Base-by-base conservation (phyloP, 108 stramenopile species). In the Nitzschia sp. region DNA sequence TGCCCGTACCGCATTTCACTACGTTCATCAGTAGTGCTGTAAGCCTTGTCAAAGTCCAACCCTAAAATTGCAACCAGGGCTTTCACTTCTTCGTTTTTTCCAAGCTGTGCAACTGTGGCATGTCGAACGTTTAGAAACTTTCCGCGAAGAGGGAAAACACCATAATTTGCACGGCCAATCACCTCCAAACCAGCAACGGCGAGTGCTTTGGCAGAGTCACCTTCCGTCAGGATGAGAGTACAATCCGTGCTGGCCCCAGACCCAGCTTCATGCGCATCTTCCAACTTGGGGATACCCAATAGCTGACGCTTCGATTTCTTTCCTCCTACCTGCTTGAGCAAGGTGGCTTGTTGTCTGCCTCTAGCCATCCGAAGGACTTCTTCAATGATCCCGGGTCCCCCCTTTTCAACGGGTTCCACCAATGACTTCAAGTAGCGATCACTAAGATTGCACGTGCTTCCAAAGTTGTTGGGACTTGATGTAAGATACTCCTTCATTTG, bases 401-500 rank as follows among this genome's bases (percentile, higher is more conserved):
- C 82, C 15, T 83, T 34, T 26, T 70, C 70, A 40, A 70, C 61
- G 14, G 82, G 63, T 52, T 80, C 53, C 0, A 88, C 73, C 24
- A 90, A 51, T 51, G 80, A 62, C 21, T 68, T 80, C 20, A 92
- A 50, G 62, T 88, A 89, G 2, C 64, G 65, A 29, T 74, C 69
- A 20, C 77, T 67, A 19, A 94, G 57, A 3, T 51, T 52, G 25
- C 51, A 90, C 15, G 76, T 55, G 52, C 91, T 90, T 12, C 98
- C 98, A 63, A 99, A 99, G 8, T 41, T 75, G 17, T 76, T 56
- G 20, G 90, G 82, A 67, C 78, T 84, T 2, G 94, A 92, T 1
- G 96, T 98, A 2, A 99, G 80, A 48, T 78, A 87, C 51, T 99
- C 98, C 80, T 99, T 99, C 87, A 97, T 99, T 74, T 98, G 98